Percentiles rank a stretch among this genome's conserved stretches.
phyloP scores from a whole-genome alignment of 2,329 filamentous ascomycete species.

The Balansia obtecta region DNA sequence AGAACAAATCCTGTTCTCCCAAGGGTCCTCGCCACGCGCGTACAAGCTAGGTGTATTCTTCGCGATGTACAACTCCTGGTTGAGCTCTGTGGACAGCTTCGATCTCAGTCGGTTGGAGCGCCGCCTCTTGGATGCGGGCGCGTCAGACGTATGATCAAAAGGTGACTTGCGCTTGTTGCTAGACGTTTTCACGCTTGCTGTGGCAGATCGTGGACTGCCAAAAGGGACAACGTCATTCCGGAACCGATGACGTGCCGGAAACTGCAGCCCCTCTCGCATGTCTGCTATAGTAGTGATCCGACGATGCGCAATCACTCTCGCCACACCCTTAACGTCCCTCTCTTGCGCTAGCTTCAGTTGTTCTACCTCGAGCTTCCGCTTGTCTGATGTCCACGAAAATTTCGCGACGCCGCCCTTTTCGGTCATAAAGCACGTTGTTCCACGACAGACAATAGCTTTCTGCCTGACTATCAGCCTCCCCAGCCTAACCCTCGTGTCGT shows the following conservation, averaged over 20 bases:
- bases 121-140: constrained; percentile 7
- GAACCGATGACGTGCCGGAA: constrained; percentile 1
- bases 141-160: constrained; percentile 3
- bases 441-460: constrained; percentile 8
- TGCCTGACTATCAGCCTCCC: constrained; percentile 7
- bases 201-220: constrained; percentile 1
- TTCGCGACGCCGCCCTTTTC: constrained; percentile 9
- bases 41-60: constrained; percentile 7
- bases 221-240: constrained; percentile 3
- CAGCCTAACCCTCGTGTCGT: constrained; percentile 1
- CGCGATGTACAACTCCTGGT: not conserved
- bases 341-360: constrained; percentile 9
- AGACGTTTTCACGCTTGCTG: not conserved
- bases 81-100: constrained; percentile 1
- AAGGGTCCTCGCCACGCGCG: constrained; percentile 5
- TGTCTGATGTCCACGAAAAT: constrained; percentile 7
- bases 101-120: constrained; percentile 7
- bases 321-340: constrained; percentile 9
- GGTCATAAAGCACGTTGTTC: constrained; percentile 10
- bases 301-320: constrained; percentile 7
- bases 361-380: constrained; percentile 7
- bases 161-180: constrained; percentile 5
- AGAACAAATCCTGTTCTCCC: constrained; percentile 6
- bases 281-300: constrained; percentile 8
- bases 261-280: constrained; percentile 8